These are phyloP conservation scores for Hanseniaspora mollemarum DNA, from an alignment of 805 yeast genomes.

Conservation along the genomic window DNA sequence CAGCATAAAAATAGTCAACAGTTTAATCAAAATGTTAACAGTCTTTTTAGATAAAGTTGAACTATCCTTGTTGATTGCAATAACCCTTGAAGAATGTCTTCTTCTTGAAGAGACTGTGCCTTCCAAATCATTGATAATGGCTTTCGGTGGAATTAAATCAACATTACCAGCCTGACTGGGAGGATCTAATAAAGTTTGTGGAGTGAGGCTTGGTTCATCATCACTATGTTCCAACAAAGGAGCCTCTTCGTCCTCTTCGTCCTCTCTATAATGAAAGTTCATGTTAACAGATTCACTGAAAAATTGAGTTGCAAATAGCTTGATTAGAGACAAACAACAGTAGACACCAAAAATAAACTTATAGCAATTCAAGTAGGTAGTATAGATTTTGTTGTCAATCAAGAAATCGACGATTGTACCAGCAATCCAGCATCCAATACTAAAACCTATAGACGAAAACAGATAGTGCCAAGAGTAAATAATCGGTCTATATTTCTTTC, in stretches of 20 bases:
- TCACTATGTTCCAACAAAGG: neutral
- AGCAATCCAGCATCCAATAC: conserved; percentile 54
- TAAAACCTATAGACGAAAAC: conserved; percentile 58
- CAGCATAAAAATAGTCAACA: conserved; percentile 56
- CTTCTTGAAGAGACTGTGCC: conserved; percentile 11
- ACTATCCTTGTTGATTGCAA: neutral
- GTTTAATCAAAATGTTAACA: conserved; percentile 34
- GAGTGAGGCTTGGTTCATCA: neutral
- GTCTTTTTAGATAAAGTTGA: conserved; percentile 33
- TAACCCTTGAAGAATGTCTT: conserved; percentile 6
- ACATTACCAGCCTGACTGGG: conserved; percentile 10
- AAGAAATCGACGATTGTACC: conserved; percentile 48
- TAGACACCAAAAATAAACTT: conserved; percentile 47
- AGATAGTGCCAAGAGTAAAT: conserved; percentile 66
- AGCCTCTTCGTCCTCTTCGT: conserved; percentile 1
- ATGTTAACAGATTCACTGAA: conserved; percentile 46
- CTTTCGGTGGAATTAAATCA: neutral
- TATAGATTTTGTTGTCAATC: conserved; percentile 29
- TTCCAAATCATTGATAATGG: conserved; percentile 9
- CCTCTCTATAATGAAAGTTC: conserved; percentile 18
- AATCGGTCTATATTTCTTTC: conserved; percentile 51
- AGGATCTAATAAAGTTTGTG: neutral
- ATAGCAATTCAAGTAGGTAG: conserved; percentile 37
- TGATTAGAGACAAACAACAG: conserved; percentile 42
- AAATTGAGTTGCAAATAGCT: conserved; percentile 40